A percentile compares a stretch with the other conserved stretches of the same genome.
phyloP scores from a whole-genome alignment of 1,284 basidiomycete species.

The Cryptococcus sp. region DNA sequence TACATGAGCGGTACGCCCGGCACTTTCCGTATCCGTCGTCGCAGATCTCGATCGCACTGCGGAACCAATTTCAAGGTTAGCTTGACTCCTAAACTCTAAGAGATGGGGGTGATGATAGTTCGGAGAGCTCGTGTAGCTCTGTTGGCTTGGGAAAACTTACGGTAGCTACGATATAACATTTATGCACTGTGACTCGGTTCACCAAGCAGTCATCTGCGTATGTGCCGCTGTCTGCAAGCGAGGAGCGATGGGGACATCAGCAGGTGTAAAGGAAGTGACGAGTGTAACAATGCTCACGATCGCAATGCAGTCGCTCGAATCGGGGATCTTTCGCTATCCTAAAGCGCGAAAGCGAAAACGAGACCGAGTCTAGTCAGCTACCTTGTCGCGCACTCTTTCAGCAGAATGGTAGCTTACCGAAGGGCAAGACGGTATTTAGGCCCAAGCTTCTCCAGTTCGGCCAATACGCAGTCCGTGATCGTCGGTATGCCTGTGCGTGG shows the following conservation, averaged over 20 bases:
- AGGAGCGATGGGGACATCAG: slow-evolving; percentile 2
- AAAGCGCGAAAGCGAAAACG: slow-evolving; percentile 6
- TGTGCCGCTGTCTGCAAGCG: slow-evolving; percentile 69
- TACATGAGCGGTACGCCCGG: slow-evolving; percentile 97
- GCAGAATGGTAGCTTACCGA: slow-evolving; percentile 59
- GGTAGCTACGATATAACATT: slow-evolving; percentile 97
- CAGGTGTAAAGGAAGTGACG: not conserved
- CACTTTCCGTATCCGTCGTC: slow-evolving; percentile 86
- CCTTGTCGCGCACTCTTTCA: too few relatives aligned
- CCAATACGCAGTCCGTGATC: slow-evolving; percentile 97
- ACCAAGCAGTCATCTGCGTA: slow-evolving; percentile 99
- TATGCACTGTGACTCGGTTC: slow-evolving; percentile 89
- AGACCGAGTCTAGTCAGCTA: slow-evolving; percentile 4
- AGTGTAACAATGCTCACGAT: slow-evolving; percentile 58
- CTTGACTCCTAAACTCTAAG: not conserved
- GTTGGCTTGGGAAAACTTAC: slow-evolving; percentile 32
- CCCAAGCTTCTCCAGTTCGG: slow-evolving; percentile 95
- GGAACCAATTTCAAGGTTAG: not conserved
- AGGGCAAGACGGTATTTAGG: slow-evolving; percentile 94
- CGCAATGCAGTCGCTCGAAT: slow-evolving; percentile 90
- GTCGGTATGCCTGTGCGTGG: slow-evolving; percentile 81
- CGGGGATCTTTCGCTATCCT: slow-evolving; percentile 96
- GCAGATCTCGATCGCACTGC: slow-evolving; percentile 86
- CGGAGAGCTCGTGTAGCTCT: not conserved
- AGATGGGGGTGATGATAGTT: not conserved